Conservation (phyloP, 1,139 yeast species). For the Yamadazyma diospyri region DNA sequence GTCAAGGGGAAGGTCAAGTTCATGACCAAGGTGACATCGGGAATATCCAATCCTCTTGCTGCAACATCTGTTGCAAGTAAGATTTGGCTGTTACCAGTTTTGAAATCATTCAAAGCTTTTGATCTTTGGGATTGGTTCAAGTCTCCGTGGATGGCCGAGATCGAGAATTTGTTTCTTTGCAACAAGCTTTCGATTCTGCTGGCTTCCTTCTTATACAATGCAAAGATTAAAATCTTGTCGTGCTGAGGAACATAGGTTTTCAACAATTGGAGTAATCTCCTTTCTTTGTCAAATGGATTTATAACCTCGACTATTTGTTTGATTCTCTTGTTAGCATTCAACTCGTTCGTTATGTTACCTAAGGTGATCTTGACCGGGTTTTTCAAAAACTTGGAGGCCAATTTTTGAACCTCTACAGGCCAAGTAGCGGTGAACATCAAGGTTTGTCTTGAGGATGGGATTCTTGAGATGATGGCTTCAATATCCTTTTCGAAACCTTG, state of each 20-base stretch:
- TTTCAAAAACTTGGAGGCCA: constrained; percentile 84
- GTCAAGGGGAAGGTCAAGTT: constrained; percentile 96
- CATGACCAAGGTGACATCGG: constrained; percentile 93
- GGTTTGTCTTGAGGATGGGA: constrained; percentile 61
- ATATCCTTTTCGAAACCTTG: constrained; percentile 95
- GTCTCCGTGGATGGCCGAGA: constrained; percentile 96
- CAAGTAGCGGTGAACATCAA: constrained; percentile 88
- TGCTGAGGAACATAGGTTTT: constrained; percentile 64
- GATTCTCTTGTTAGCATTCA: constrained; percentile 90
- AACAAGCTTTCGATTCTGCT: constrained; percentile 79
- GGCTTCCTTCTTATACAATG: constrained; percentile 95
- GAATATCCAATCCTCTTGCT: constrained; percentile 97
- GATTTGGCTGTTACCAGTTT: constrained; percentile 70
- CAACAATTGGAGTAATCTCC: constrained; percentile 65
- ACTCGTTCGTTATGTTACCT: constrained; percentile 87
- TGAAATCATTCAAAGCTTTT: constrained; percentile 79
- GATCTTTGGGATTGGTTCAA: constrained; percentile 91
- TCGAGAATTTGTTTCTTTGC: constrained; percentile 67
- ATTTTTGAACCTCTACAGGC: constrained; percentile 90
- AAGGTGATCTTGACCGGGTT: constrained; percentile 84
- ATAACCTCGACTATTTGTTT: constrained; percentile 91
- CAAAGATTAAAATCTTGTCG: constrained; percentile 87
- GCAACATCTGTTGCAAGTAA: constrained; percentile 98
- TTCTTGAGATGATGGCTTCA: constrained; percentile 66
- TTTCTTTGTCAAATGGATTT: constrained; percentile 80